phyloP scores from a whole-genome alignment of 2,329 filamentous ascomycete species.

The Fusarium sp. region DNA sequence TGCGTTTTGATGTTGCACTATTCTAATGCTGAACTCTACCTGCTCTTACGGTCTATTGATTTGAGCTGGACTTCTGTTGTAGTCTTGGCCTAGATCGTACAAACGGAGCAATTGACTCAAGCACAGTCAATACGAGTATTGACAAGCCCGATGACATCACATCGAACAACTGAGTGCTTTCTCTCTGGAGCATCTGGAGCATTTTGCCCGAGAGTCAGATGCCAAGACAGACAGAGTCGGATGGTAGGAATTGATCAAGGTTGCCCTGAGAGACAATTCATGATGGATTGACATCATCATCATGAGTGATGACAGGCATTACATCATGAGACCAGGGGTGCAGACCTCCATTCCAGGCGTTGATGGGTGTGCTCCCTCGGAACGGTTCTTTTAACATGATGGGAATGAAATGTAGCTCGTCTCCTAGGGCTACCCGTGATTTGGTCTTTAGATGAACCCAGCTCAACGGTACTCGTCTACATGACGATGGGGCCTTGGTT shows the following conservation, averaged over 20 bases:
- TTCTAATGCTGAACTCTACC: neutral
- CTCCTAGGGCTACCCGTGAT: conserved; percentile 15
- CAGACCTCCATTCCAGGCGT: neutral
- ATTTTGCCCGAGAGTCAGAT: neutral
- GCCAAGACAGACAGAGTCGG: neutral
- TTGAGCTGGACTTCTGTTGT: neutral
- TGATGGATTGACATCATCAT: conserved; percentile 31
- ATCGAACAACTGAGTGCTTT: neutral
- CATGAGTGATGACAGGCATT: conserved; percentile 23
- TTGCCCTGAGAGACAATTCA: conserved; percentile 8
- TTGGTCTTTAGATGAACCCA: conserved; percentile 4
- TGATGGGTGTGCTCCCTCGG: conserved; percentile 2
- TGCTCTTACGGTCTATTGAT: neutral
- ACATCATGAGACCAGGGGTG: conserved; percentile 30
- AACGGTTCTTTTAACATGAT: neutral
- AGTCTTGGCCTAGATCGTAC: neutral
- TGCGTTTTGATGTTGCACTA: neutral
- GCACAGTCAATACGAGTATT: neutral
- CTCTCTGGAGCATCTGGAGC: neutral
- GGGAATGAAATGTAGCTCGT: neutral
- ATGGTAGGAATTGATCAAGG: neutral
- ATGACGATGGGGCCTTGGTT: conserved; percentile 13
- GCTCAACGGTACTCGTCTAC: neutral
- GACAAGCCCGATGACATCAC: neutral
- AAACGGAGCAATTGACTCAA: neutral